Base-by-base conservation (phyloP, 1,284 basidiomycete genomes). In the Tylopilus orsonianus region DNA sequence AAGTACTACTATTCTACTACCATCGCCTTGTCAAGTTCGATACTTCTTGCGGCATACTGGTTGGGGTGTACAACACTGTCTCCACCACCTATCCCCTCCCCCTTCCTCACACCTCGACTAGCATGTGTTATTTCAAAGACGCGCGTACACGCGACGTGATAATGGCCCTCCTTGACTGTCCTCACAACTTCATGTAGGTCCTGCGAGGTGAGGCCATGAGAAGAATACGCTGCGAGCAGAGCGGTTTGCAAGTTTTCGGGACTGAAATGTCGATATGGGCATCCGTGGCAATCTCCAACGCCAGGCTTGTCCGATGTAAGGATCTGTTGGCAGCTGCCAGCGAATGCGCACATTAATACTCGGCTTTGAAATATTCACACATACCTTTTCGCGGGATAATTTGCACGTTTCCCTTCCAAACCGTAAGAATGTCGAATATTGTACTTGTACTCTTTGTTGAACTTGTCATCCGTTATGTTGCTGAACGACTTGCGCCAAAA, bases 361-460 rank as follows among this genome's bases (percentile, higher is more conserved):
- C 29, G 8, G 13, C 32, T 19, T 48, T 8, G 35, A 32, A 37
- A 43, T 9, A 26, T 5, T 34, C 14, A 42, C 10, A 59, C 75
- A 34, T 54, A 90, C 92, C 81, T 94, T 71, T 89, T 93, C 0
- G 97, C 94, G 4, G 92, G 81, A 67, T 99, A 99, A 69, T 98
- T 97, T 43, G 87, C 88, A 34, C 96, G 82, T 64, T 88, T 90
- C 8, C 97, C 97, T 68, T 99, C 97, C 36, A 97, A 75, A 38
- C 97, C 97, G 66, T 90, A 99, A 8, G 85, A 87, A 70, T 99
- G 97, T 33, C 96, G 85, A 59, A 99, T 95, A 61, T 99, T 99
- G 71, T 99, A 99, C 59, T 85, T 87, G 76, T 98, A 90, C 65
- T 97, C 92, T 68, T 99, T 99, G 74, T 94, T 95, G 74, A 99